Percentiles rank a stretch among this genome's conserved stretches.
Conservation (phyloP, 169 alveolate species). For the Condylostoma magnum region DNA sequence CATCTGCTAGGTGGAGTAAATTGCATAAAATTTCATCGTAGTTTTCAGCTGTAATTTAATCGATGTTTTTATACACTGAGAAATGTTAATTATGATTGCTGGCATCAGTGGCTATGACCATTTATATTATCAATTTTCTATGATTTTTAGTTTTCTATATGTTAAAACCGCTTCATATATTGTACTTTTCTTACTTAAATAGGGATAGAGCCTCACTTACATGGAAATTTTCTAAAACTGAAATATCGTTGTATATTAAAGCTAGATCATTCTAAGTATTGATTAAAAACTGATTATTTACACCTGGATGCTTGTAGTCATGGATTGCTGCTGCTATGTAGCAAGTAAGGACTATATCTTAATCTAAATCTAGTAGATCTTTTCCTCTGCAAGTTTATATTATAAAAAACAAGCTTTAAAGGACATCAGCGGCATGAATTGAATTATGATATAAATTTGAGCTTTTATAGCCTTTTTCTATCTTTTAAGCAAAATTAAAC, state of each 20-base stretch:
- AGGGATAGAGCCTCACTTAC: conserved; percentile 58
- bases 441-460: conserved; percentile 66
- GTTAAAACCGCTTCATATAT: conserved; percentile 33
- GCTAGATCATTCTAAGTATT: conserved; percentile 55
- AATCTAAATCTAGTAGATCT: not conserved
- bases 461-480: conserved; percentile 6
- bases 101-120: conserved; percentile 61
- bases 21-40: conserved; percentile 43
- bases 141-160: conserved; percentile 44
- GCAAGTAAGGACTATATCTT: conserved; percentile 43
- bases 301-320: conserved; percentile 79
- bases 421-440: conserved; percentile 77
- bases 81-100: conserved; percentile 53
- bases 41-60: conserved; percentile 15
- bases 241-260: conserved; percentile 62
- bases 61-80: conserved; percentile 35
- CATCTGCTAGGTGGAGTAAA: conserved; percentile 71
- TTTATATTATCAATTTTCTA: conserved; percentile 55
- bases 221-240: conserved; percentile 73
- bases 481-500: not conserved
- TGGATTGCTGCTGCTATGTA: conserved; percentile 65
- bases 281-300: conserved; percentile 52
- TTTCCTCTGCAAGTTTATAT: conserved; percentile 17
- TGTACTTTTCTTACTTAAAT: conserved; percentile 23
- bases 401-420: conserved; percentile 42